Conservation (phyloP, 805 yeast species). For the Lachancea meyersii region DNA sequence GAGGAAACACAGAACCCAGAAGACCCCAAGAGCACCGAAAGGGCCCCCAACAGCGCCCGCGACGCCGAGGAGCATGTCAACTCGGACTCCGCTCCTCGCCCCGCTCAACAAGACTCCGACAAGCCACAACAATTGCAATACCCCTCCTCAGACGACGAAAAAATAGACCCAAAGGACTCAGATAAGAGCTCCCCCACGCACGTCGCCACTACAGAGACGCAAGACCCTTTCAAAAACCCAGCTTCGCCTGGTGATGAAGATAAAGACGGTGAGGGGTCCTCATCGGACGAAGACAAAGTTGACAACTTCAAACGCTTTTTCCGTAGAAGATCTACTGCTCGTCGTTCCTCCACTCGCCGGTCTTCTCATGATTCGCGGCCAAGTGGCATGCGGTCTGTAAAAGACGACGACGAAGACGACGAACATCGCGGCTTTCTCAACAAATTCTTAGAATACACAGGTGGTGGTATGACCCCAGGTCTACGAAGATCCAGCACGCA, state of each 20-base stretch:
- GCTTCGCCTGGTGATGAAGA: constrained; percentile 5
- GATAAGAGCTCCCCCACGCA: constrained; percentile 1
- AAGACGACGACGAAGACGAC: constrained; percentile 13
- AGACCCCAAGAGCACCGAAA: not conserved
- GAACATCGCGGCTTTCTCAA: constrained; percentile 25
- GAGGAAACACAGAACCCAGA: not conserved
- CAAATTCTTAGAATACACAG: constrained; percentile 27
- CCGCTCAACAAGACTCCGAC: not conserved
- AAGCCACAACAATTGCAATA: not conserved
- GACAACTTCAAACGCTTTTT: constrained; percentile 22
- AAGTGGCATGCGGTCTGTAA: constrained; percentile 11
- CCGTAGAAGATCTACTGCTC: constrained; percentile 15
- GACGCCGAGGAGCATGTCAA: not conserved
- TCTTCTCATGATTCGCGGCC: constrained; percentile 7
- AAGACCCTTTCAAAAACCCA: not conserved
- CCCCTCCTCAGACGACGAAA: constrained; percentile 3
- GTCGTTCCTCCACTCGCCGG: constrained; percentile 8
- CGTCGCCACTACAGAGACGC: not conserved
- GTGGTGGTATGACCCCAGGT: constrained; percentile 36
- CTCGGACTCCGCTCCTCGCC: not conserved
- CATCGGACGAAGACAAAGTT: constrained; percentile 15
- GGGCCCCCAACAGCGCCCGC: too few species aligned
- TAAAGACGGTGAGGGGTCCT: constrained; percentile 9
- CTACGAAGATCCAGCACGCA: constrained; percentile 19
- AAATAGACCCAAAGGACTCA: constrained; percentile 1